A percentile compares a stretch with the other conserved stretches of the same genome.
These are phyloP conservation scores for Alliaria petiolata DNA, from an alignment of 345 rosid genomes.

Conservation along the genomic window DNA sequence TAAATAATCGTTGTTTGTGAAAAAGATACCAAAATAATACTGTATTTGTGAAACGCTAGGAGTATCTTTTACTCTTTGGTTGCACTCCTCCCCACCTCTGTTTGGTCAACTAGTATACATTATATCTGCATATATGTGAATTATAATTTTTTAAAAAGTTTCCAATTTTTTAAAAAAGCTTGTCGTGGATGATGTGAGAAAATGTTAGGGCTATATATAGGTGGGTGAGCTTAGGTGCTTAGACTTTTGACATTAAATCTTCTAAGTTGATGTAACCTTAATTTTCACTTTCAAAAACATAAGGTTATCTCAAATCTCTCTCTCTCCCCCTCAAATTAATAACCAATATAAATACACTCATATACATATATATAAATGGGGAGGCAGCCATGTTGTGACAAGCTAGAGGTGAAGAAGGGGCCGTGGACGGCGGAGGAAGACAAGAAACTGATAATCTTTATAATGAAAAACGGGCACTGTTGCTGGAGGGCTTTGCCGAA, in stretches of 20 bases:
- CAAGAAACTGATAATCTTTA: conserved; percentile 58
- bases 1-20: no score
- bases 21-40: no score
- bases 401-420: conserved; percentile 68
- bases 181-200: neutral
- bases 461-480: conserved; percentile 64
- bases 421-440: conserved; percentile 86
- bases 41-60: no score
- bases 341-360: neutral
- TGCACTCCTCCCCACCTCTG: neutral
- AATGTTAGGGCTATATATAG: conserved; percentile 18
- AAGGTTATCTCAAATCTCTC: neutral
- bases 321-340: neutral
- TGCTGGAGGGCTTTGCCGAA: conserved; percentile 78
- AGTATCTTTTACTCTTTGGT: neutral
- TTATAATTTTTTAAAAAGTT: neutral
- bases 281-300: neutral
- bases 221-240: conserved; percentile 36
- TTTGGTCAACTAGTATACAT: neutral
- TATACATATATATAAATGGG: conserved; percentile 14
- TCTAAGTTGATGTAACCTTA: conserved; percentile 5
- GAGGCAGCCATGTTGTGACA: conserved; percentile 73
- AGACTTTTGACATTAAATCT: conserved; percentile 19
- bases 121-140: neutral
- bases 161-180: neutral